Percentiles rank a stretch among this genome's conserved stretches.
phyloP scores from a whole-genome alignment of 768 basidiomycete species.

The Rhizopogon salebrosus region DNA sequence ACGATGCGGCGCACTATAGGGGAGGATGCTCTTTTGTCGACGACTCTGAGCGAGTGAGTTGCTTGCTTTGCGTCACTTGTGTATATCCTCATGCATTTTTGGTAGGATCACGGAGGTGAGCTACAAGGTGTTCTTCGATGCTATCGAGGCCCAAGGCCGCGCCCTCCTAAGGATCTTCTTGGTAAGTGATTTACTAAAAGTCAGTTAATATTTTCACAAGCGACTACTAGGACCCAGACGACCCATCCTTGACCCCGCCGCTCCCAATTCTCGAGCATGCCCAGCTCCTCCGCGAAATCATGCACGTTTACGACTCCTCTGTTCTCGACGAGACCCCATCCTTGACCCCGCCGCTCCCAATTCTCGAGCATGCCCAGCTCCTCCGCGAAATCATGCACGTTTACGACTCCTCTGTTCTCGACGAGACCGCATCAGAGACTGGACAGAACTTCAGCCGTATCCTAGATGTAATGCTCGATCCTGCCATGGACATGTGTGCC shows the following conservation, averaged over 20 bases:
- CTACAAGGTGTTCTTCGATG: conserved; percentile 82
- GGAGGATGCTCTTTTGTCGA: conserved; percentile 69
- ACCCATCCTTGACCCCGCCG: conserved; percentile 69
- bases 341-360: conserved; percentile 69
- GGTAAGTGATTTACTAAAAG: conserved; percentile 30
- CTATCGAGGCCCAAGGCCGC: conserved; percentile 80
- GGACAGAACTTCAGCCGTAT: conserved; percentile 56
- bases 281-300: conserved; percentile 82
- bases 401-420: conserved; percentile 81
- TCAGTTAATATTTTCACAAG: background rate
- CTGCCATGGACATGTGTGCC: conserved; percentile 72
- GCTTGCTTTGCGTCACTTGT: background rate
- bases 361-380: conserved; percentile 80
- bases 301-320: conserved; percentile 84
- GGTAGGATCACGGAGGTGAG: conserved; percentile 74
- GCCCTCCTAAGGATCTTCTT: conserved; percentile 49
- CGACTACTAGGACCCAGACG: conserved; percentile 52
- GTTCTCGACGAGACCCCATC: conserved; percentile 56
- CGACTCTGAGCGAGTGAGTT: conserved; percentile 73
- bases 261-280: conserved; percentile 75
- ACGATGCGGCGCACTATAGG: conserved; percentile 95
- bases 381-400: conserved; percentile 87
- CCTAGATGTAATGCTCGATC: conserved; percentile 81
- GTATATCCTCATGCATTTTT: background rate
- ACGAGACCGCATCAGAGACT: conserved; percentile 26